Evolutionary conservation across 176 grass and related monocot genomes (phyloP).

Genomic region (Eremochloa ophiuroides): DNA sequence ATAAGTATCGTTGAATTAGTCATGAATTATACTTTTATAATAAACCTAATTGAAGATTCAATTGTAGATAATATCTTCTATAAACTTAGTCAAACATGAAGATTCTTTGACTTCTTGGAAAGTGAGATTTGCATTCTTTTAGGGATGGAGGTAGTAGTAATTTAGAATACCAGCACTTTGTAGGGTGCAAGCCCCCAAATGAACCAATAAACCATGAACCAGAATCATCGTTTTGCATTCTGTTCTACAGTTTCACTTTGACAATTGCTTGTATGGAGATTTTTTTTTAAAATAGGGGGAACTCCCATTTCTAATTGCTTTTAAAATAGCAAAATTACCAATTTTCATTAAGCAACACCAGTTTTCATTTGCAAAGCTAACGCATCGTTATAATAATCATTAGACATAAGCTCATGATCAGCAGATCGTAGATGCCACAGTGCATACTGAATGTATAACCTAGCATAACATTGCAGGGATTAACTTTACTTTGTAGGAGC

Average conservation of each 20-base stretch:
- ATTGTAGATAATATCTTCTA: too few species aligned
- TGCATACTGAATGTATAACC: not conserved
- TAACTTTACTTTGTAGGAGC: not conserved
- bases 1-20: too few species aligned
- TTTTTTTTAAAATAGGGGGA: too few species aligned
- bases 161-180: not conserved
- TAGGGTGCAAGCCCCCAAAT: not conserved
- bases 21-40: too few species aligned
- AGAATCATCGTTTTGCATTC: not conserved
- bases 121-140: too few species aligned
- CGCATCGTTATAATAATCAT: not conserved
- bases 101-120: too few species aligned
- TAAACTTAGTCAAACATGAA: too few species aligned
- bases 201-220: not conserved
- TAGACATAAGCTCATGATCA: not conserved
- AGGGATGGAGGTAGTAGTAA: not conserved
- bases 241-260: not conserved
- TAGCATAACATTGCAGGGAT: not conserved
- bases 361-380: not conserved
- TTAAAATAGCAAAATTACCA: not conserved
- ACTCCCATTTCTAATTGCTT: too few species aligned
- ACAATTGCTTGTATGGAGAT: not conserved
- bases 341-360: not conserved
- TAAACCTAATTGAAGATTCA: too few species aligned
- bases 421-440: not conserved